Percentiles rank a stretch among this genome's conserved stretches.
Evolutionary conservation across 2,329 filamentous ascomycete species (phyloP).

Genomic region (Kalmusia sp.): DNA sequence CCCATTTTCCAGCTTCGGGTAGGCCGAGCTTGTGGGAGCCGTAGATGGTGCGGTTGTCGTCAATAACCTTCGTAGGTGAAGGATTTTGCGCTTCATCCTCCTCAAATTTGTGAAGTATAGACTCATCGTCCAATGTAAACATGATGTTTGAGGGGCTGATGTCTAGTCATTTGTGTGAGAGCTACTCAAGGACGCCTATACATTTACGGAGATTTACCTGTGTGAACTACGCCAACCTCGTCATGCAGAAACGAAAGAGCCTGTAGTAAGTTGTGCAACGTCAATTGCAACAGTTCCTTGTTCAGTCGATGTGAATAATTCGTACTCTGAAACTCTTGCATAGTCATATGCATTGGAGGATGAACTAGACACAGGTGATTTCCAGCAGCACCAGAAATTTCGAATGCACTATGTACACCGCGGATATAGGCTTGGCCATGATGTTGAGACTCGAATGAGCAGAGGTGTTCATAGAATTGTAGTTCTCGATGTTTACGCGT

Average conservation of each 20-base stretch:
- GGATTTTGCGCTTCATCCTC: conserved; percentile 46
- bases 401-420: conserved; percentile 26
- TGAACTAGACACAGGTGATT: conserved; percentile 33
- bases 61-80: conserved; percentile 48
- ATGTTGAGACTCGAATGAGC: conserved; percentile 31
- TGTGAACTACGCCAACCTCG: conserved; percentile 56
- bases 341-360: conserved; percentile 37
- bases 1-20: conserved; percentile 35
- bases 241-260: conserved; percentile 55
- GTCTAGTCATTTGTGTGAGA: conserved; percentile 41
- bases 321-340: conserved; percentile 30
- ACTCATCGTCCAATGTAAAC: conserved; percentile 43
- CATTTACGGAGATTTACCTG: conserved; percentile 45
- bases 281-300: conserved; percentile 24
- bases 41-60: conserved; percentile 28
- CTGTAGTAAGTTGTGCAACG: conserved; percentile 46
- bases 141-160: conserved; percentile 55
- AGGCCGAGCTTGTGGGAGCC: conserved; percentile 36
- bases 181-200: conserved; percentile 15
- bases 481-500: conserved; percentile 27
- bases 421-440: conserved; percentile 29
- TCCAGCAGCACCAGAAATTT: conserved; percentile 27
- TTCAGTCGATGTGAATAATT: conserved; percentile 26
- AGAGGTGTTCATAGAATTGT: conserved; percentile 32
- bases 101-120: conserved; percentile 48